These are phyloP conservation scores for Claviceps cyperi DNA, from an alignment of 2,329 filamentous ascomycete genomes.

Conservation along the genomic window DNA sequence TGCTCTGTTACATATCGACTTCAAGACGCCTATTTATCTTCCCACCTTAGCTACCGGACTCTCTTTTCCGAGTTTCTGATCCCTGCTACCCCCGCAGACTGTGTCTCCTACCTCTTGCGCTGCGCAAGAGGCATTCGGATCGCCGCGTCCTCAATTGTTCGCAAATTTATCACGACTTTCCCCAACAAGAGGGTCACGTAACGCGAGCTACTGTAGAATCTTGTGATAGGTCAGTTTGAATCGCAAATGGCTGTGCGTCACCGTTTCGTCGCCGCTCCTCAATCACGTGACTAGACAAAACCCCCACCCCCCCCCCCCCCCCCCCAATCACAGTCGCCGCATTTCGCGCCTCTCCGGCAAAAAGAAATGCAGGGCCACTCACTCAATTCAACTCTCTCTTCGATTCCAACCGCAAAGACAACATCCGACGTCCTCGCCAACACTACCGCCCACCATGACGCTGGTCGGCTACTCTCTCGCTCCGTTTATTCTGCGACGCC, in stretches of 20 bases:
- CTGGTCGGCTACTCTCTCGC: conserved; percentile 49
- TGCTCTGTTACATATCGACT: too few relatives aligned
- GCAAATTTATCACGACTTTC: too few relatives aligned
- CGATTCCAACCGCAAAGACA: not conserved
- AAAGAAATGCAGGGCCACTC: conserved; percentile 7
- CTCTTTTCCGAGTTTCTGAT: too few relatives aligned
- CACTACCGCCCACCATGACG: conserved; percentile 32
- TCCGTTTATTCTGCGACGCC: conserved; percentile 66
- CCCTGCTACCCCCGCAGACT: too few relatives aligned
- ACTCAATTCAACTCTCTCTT: conserved; percentile 7
- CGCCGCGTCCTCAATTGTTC: too few relatives aligned
- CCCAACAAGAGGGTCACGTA: too few relatives aligned
- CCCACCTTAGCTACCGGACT: too few relatives aligned
- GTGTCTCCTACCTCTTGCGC: too few relatives aligned
- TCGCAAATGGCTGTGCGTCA: not conserved
- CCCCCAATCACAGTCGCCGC: conserved; percentile 17
- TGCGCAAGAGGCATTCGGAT: too few relatives aligned
- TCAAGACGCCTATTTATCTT: too few relatives aligned
- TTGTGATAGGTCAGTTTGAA: too few relatives aligned
- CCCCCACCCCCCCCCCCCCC: conserved; percentile 11
- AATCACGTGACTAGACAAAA: conserved; percentile 20
- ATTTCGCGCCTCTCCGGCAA: conserved; percentile 20
- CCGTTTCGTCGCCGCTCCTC: not conserved
- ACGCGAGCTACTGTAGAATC: too few relatives aligned
- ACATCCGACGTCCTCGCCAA: conserved; percentile 8